These are phyloP conservation scores for Akanthomyces muscarius DNA, from an alignment of 2,329 filamentous ascomycete species.

Conservation along the genomic window DNA sequence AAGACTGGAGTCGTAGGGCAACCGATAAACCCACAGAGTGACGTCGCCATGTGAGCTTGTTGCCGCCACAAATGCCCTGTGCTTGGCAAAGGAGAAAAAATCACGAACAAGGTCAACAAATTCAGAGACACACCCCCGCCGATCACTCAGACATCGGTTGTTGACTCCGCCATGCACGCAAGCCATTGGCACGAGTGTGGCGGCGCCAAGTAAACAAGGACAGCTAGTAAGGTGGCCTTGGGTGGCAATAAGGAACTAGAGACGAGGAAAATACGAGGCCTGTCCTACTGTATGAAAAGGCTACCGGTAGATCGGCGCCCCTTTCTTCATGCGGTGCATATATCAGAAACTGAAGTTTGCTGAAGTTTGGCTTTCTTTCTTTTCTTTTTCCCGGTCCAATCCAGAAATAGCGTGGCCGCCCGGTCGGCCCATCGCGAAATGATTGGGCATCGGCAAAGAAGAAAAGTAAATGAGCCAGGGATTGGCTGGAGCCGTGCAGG, in stretches of 20 bases:
- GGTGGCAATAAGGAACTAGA: too few relatives aligned
- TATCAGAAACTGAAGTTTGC: not conserved
- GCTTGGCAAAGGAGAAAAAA: not conserved
- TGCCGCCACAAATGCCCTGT: too few relatives aligned
- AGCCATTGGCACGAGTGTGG: not conserved
- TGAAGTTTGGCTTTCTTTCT: not conserved
- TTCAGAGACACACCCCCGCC: not conserved
- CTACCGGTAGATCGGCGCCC: not conserved
- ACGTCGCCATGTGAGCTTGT: too few relatives aligned
- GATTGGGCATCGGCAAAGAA: not conserved
- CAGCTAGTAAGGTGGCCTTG: not conserved
- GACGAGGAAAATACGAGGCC: not conserved
- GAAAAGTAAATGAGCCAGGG: conserved; percentile 7
- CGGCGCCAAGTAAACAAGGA: not conserved
- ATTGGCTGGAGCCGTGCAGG: not conserved
- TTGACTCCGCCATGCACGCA: not conserved
- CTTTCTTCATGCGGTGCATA: not conserved
- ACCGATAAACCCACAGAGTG: too few relatives aligned
- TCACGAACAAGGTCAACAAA: not conserved
- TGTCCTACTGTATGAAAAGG: not conserved
- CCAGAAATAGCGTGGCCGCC: not conserved
- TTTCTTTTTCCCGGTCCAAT: too few relatives aligned
- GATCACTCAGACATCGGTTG: not conserved
- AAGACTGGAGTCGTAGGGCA: too few relatives aligned
- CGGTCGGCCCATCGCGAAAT: not conserved